Evolutionary conservation across 2,329 filamentous ascomycete genomes (phyloP).

Genomic region (Eurotiales sp.): DNA sequence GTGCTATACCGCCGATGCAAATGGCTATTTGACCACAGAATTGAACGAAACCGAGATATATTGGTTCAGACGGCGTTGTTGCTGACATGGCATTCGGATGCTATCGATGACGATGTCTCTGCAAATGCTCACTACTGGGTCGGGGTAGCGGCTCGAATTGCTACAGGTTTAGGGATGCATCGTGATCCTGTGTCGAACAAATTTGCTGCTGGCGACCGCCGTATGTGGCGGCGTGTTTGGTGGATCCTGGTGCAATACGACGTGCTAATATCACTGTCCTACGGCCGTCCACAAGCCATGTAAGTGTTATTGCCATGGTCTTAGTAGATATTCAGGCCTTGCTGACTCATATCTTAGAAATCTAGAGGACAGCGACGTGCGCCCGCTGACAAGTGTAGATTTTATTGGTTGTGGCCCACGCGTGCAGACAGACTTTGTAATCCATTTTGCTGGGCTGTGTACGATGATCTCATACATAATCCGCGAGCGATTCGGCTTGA

Average conservation of each 20-base stretch:
- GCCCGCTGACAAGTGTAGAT: slow-evolving; percentile 41
- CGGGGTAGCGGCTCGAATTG: slow-evolving; percentile 51
- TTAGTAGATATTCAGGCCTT: background rate
- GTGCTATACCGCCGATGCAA: slow-evolving; percentile 53
- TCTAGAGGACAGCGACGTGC: slow-evolving; percentile 51
- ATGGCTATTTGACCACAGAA: slow-evolving; percentile 50
- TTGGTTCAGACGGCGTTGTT: slow-evolving; percentile 55
- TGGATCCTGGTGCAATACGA: slow-evolving; percentile 44
- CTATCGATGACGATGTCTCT: slow-evolving; percentile 51
- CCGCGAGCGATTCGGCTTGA: slow-evolving; percentile 39
- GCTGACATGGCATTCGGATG: slow-evolving; percentile 54
- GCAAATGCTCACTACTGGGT: slow-evolving; percentile 54
- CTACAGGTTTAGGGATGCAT: slow-evolving; percentile 54
- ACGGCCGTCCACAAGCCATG: slow-evolving; percentile 53
- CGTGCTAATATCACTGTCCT: slow-evolving; percentile 42
- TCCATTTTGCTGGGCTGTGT: slow-evolving; percentile 50
- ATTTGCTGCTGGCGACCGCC: slow-evolving; percentile 39
- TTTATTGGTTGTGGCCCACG: slow-evolving; percentile 46
- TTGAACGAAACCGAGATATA: slow-evolving; percentile 52
- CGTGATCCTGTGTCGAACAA: slow-evolving; percentile 40
- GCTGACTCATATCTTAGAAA: slow-evolving; percentile 24
- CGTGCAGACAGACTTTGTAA: slow-evolving; percentile 44
- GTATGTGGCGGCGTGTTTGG: slow-evolving; percentile 44
- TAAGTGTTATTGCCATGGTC: slow-evolving; percentile 20
- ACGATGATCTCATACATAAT: slow-evolving; percentile 48